Evolutionary conservation across 108 stramenopile species (phyloP).

Genomic region (Cyclotella cryptica): DNA sequence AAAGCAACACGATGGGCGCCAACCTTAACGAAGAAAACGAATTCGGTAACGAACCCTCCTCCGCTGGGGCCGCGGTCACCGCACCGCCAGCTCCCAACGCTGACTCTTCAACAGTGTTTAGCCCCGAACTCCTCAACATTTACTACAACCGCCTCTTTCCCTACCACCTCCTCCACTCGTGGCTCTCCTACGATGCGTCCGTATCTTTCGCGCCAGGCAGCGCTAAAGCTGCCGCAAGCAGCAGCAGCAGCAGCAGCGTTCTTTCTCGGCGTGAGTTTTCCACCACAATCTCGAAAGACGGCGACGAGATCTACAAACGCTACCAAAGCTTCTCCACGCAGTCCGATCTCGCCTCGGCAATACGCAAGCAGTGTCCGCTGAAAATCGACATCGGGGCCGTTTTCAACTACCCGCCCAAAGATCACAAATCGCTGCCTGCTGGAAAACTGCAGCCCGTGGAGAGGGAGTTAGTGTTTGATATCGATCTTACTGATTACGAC

Average conservation of each 20-base stretch:
- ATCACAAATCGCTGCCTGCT: conserved; percentile 75
- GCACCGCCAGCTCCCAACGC: conserved; percentile 11
- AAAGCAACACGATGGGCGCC: conserved; percentile 15
- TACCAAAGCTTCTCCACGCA: conserved; percentile 90
- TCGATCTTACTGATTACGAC: conserved; percentile 99
- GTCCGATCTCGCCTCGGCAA: conserved; percentile 72
- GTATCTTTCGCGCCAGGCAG: conserved; percentile 17
- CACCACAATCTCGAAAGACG: conserved; percentile 90
- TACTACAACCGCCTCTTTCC: conserved; percentile 94
- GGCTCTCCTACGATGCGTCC: conserved; percentile 73
- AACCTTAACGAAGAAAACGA: conserved; percentile 21
- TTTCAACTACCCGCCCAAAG: conserved; percentile 91
- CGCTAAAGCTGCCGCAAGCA: conserved; percentile 11
- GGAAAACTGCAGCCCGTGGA: conserved; percentile 84
- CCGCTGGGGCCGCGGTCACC: not conserved
- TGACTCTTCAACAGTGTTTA: conserved; percentile 69
- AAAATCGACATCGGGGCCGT: conserved; percentile 99
- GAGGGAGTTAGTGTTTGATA: conserved; percentile 99
- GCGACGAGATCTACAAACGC: conserved; percentile 97
- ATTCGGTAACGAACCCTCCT: not conserved
- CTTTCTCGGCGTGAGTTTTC: conserved; percentile 94
- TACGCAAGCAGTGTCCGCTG: conserved; percentile 89
- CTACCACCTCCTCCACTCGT: conserved; percentile 76
- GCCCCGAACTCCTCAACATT: conserved; percentile 90
- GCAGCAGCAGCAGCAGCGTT: conserved; percentile 16